Evolutionary conservation across 2,329 filamentous ascomycete genomes (phyloP).

Genomic region (Nemania sp.): DNA sequence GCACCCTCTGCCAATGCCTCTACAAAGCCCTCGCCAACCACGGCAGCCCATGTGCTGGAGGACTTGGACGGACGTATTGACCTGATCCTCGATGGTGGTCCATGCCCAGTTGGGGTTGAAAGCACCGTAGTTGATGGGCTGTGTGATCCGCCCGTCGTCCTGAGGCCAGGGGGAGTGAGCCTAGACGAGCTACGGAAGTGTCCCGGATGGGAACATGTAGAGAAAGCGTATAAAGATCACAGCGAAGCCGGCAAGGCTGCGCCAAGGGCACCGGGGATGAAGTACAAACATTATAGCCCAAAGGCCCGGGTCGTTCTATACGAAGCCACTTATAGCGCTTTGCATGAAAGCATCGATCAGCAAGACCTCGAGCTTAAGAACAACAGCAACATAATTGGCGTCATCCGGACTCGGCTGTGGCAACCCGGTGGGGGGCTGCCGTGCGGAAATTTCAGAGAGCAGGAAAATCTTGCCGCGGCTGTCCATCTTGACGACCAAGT

Average conservation of each 20-base stretch:
- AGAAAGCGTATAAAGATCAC: conserved; percentile 78
- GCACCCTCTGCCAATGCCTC: conserved; percentile 94
- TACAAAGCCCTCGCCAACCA: conserved; percentile 89
- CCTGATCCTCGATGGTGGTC: conserved; percentile 85
- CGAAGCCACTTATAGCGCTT: conserved; percentile 56
- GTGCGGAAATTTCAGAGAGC: conserved; percentile 40
- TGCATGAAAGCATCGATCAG: conserved; percentile 43
- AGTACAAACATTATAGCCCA: conserved; percentile 97
- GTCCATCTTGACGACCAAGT: conserved; percentile 28
- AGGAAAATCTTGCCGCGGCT: conserved; percentile 35
- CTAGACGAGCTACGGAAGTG: conserved; percentile 76
- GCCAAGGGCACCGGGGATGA: conserved; percentile 94
- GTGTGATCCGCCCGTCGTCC: conserved; percentile 75
- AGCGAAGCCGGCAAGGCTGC: conserved; percentile 66
- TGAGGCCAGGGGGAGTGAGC: conserved; percentile 85
- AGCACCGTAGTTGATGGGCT: conserved; percentile 96
- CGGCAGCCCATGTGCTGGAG: conserved; percentile 84
- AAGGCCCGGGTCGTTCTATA: conserved; percentile 85
- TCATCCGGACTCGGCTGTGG: conserved; percentile 63
- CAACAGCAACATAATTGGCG: conserved; percentile 45
- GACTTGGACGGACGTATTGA: conserved; percentile 83
- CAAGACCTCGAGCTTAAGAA: conserved; percentile 41
- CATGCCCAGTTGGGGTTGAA: conserved; percentile 88
- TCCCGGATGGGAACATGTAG: conserved; percentile 79
- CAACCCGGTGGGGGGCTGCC: conserved; percentile 48